Base-by-base conservation (phyloP, 2,329 filamentous ascomycete genomes). In the Aspergillus piperis region DNA sequence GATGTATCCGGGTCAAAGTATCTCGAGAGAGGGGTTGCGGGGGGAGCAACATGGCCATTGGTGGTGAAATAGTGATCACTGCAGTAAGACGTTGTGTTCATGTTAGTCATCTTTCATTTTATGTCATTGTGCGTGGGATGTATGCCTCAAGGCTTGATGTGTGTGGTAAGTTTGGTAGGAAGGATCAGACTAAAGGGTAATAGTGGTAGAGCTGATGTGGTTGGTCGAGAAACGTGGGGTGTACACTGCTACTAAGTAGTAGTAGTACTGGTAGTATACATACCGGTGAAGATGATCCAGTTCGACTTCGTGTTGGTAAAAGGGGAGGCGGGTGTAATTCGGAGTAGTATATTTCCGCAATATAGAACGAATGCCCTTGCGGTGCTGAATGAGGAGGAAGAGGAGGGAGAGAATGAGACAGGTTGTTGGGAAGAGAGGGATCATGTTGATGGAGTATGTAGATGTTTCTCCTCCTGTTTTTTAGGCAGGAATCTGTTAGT, bases 1-100 rank as follows among this genome's bases (percentile, higher is more conserved):
- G 52, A 60, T 2, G 68, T 68, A 8, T 50, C 17, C 5, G 59
- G 60, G 60, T 71, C 60, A 53, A 71, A 70, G 49, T 66, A 69
- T 57, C 55, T 62, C 2, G 61, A 58, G 8, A 69, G 55, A 10
- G 51, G 62, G 27, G 42, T 38, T 30, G 39, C 7, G 21, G 52
- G 52, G 19, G 13, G 13, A 47, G 11, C 2, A 19, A 2, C 17
- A 15, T 30, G 1, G 3, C 25, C 32, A n/a, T 50, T 6, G 23
- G 15, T 42, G 39, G 39, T n/a, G 39, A 17, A n/a, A 6, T 8
- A 19, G 11, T 23, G 19, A 44, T 44, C 17, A 13, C 32, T 36
- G 32, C 11, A 13, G 11, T 1, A 13, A 0, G 32, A 36, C 3
- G 32, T 15, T 13, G 10, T 36, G 5, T 36, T 27, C 25, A 8